Evolutionary conservation across 2,329 filamentous ascomycete genomes (phyloP).

Genomic region (Akanthomyces muscarius): DNA sequence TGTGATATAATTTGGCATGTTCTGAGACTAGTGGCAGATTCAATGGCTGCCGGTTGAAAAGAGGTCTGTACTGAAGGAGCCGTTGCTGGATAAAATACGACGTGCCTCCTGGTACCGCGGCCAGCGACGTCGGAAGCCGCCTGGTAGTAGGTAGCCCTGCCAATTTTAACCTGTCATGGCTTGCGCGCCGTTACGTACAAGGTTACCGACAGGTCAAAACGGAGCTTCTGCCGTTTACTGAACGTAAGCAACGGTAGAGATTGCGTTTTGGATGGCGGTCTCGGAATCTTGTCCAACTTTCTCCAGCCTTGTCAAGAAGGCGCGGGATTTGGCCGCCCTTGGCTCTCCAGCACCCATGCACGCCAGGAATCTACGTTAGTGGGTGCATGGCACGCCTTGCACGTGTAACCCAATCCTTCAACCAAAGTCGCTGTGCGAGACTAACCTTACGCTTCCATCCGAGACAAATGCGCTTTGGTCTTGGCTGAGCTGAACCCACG

Average conservation of each 20-base stretch:
- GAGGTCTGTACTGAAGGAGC: too few species aligned
- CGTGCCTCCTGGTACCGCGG: neutral
- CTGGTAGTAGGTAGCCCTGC: neutral
- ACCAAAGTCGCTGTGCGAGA: too few species aligned
- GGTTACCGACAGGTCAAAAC: neutral
- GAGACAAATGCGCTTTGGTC: too few species aligned
- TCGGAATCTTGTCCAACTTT: too few species aligned
- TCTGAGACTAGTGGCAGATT: neutral
- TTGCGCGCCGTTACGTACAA: slow-evolving; percentile 14
- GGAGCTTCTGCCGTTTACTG: neutral
- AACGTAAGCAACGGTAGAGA: neutral
- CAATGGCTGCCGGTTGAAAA: neutral
- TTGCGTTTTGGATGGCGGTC: neutral
- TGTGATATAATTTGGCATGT: neutral
- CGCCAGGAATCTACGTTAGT: too few species aligned
- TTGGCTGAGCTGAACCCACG: too few species aligned
- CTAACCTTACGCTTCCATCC: too few species aligned
- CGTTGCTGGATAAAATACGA: neutral
- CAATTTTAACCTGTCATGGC: slow-evolving; percentile 4
- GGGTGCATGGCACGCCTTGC: too few species aligned
- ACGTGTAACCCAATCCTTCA: too few species aligned
- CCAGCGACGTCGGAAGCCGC: slow-evolving; percentile 8
- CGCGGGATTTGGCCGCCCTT: too few species aligned
- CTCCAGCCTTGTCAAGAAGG: neutral
- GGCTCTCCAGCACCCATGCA: too few species aligned